Percentiles rank a stretch among this genome's conserved stretches.
These are phyloP conservation scores for Arbutus unedo DNA, from an alignment of 148 eudicot genomes.

Conservation along the genomic window DNA sequence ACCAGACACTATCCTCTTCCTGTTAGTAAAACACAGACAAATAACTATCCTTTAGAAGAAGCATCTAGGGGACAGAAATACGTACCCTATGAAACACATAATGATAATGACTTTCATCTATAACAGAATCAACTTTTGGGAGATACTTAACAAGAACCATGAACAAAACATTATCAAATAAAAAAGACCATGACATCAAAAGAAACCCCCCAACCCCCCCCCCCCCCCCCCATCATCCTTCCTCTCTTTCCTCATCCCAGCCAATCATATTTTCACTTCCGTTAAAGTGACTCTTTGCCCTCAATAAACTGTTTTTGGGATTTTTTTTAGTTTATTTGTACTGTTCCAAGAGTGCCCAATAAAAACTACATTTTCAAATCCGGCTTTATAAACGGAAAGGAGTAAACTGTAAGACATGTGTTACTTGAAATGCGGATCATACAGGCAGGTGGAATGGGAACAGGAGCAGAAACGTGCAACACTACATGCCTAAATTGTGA, in stretches of 20 bases:
- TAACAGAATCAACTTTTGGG: not conserved
- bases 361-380: not conserved
- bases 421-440: no score
- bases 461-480: no score
- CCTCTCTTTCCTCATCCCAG: not conserved
- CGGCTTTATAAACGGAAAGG: not conserved
- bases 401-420: not conserved
- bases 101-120: not conserved
- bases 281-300: not conserved
- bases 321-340: not conserved
- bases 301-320: not conserved
- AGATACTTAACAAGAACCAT: not conserved
- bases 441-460: no score
- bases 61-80: not conserved
- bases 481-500: no score
- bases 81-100: not conserved
- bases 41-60: not conserved
- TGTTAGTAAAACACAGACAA: conserved; percentile 19
- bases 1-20: conserved; percentile 97
- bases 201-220: not conserved
- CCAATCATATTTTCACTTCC: not conserved
- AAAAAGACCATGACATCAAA: not conserved
- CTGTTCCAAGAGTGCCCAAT: not conserved
- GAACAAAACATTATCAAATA: not conserved
- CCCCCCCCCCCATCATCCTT: not conserved